A percentile compares a stretch with the other conserved stretches of the same genome.
phyloP scores from a whole-genome alignment of 257 asterid species.

The Gentiana dahurica region DNA sequence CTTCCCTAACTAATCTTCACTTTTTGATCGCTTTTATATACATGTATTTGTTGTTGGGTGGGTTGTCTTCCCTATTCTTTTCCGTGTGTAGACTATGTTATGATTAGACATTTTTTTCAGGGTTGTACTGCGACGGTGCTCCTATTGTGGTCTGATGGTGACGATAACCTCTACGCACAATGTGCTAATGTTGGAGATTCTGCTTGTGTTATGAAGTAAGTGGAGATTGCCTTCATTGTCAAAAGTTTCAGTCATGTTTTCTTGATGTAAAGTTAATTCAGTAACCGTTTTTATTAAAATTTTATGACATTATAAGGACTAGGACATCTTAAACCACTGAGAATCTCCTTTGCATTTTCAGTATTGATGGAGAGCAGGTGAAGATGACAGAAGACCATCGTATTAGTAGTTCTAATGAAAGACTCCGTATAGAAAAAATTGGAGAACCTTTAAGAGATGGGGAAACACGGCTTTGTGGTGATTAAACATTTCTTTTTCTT shows the following conservation, averaged over 20 bases:
- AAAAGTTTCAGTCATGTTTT: no score
- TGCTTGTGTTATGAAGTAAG: slow-evolving; percentile 82
- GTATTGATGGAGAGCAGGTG: slow-evolving; percentile 72
- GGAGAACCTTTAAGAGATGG: slow-evolving; percentile 89
- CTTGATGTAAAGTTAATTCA: no score
- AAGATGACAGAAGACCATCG: slow-evolving; percentile 98
- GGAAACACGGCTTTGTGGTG: slow-evolving; percentile 91
- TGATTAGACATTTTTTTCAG: slow-evolving; percentile 37
- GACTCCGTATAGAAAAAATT: slow-evolving; percentile 61
- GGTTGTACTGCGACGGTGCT: slow-evolving; percentile 98
- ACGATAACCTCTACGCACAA: slow-evolving; percentile 55
- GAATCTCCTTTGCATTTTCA: slow-evolving; percentile 20
- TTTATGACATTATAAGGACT: no score
- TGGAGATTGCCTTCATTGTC: slow-evolving; percentile 2
- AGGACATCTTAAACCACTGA: no score
- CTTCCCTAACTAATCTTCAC: slow-evolving; percentile 12
- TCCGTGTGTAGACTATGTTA: slow-evolving; percentile 6
- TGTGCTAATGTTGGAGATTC: slow-evolving; percentile 99
- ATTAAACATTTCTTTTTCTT: slow-evolving; percentile 10
- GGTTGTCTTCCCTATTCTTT: background rate
- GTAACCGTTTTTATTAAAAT: no score
- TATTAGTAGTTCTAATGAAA: slow-evolving; percentile 65
- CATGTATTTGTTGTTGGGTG: background rate
- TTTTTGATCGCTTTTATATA: slow-evolving; percentile 1
- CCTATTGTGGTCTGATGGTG: slow-evolving; percentile 73